These are phyloP conservation scores for Aspergillus neoniger DNA, from an alignment of 2,329 filamentous ascomycete species.

Conservation along the genomic window DNA sequence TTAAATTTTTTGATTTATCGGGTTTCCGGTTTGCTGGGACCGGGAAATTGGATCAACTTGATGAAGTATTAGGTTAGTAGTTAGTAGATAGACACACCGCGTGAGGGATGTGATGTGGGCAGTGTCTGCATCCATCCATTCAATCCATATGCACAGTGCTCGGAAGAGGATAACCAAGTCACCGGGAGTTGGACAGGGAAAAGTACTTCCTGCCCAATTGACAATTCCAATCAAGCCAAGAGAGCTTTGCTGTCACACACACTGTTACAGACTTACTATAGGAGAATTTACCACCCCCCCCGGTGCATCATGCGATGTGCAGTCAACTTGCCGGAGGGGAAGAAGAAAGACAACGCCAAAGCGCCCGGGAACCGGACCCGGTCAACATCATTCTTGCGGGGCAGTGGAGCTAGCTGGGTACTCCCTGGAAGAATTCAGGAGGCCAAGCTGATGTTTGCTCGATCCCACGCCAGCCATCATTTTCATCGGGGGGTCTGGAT, in stretches of 20 bases:
- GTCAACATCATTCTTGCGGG: not conserved
- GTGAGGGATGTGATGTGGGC: not conserved
- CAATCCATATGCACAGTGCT: not conserved
- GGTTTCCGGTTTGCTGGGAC: not conserved
- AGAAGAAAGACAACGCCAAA: not conserved
- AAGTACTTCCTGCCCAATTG: not conserved
- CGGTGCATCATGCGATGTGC: not conserved
- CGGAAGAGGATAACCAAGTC: not conserved
- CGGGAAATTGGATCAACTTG: not conserved
- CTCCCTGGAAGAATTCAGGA: too few relatives aligned
- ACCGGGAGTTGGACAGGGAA: not conserved
- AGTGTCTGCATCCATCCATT: not conserved
- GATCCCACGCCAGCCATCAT: not conserved
- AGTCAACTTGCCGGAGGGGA: not conserved
- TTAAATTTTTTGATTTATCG: not conserved
- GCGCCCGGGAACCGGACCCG: not conserved
- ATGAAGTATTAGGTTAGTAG: not conserved
- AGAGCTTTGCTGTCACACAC: not conserved
- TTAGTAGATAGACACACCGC: too few relatives aligned
- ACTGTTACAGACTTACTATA: not conserved
- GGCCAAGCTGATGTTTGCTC: not conserved
- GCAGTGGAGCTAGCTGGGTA: not conserved
- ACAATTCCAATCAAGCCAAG: not conserved
- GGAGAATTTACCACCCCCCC: not conserved
- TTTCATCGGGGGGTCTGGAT: not conserved